Conservation (phyloP, 2,329 filamentous ascomycete species). For the Calonectria montana region DNA sequence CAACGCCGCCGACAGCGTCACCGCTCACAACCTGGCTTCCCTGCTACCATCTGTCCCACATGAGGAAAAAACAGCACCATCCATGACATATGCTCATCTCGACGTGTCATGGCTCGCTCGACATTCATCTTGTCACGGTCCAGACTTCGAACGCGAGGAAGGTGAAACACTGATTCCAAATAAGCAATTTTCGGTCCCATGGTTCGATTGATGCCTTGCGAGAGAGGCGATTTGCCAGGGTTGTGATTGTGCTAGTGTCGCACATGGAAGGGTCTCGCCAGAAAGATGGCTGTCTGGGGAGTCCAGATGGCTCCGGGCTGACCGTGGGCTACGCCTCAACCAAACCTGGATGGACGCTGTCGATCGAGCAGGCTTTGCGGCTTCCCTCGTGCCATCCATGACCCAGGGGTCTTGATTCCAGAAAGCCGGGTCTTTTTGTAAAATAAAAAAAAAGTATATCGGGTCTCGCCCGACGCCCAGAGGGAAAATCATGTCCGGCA, state of each 20-base stretch:
- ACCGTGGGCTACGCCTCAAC: neutral
- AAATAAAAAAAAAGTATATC: constrained; percentile 8
- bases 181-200: constrained; percentile 9
- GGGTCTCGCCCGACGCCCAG: constrained; percentile 1
- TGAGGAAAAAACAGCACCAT: neutral
- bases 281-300: constrained; percentile 1
- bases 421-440: neutral
- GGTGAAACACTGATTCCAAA: constrained; percentile 14
- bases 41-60: neutral
- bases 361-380: constrained; percentile 3
- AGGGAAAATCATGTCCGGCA: neutral
- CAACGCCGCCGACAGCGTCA: constrained; percentile 2
- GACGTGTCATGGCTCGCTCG: neutral
- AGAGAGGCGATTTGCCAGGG: neutral
- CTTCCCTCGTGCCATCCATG: neutral
- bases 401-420: constrained; percentile 6
- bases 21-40: neutral
- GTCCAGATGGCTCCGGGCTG: constrained; percentile 1
- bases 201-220: constrained; percentile 12
- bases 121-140: neutral
- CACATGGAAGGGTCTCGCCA: neutral
- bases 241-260: constrained; percentile 11
- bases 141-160: neutral
- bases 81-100: neutral
- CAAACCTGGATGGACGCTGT: constrained; percentile 7